A percentile compares a stretch with the other conserved stretches of the same genome.
These are phyloP conservation scores for Cryptococcus sp. DNA, from an alignment of 1,284 basidiomycete genomes.

Conservation along the genomic window DNA sequence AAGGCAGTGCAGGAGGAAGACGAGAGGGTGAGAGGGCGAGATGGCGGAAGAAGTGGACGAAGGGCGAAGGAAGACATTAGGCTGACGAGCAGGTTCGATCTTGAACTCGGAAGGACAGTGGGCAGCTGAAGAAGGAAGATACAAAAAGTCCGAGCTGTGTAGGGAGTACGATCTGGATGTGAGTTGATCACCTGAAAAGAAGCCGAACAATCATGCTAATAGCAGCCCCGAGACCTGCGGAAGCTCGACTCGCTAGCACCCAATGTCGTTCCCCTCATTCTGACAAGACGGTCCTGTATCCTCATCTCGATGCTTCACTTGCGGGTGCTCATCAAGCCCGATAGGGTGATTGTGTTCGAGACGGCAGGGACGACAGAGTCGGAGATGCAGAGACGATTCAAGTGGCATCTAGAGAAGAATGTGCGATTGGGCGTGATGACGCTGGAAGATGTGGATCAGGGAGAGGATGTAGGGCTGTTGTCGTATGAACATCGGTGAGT, in stretches of 20 bases:
- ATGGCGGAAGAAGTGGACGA: too few species aligned
- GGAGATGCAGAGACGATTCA: conserved; percentile 73
- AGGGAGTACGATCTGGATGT: conserved; percentile 82
- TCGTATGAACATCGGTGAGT: conserved; percentile 85
- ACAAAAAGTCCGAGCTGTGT: conserved; percentile 83
- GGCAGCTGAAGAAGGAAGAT: conserved; percentile 81
- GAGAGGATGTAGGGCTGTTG: conserved; percentile 39
- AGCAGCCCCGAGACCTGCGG: conserved; percentile 93
- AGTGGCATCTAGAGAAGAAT: conserved; percentile 77
- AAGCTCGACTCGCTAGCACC: conserved; percentile 94
- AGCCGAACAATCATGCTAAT: conserved; percentile 8
- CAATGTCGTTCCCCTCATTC: conserved; percentile 89
- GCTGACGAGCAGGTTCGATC: conserved; percentile 61
- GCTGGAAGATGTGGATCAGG: conserved; percentile 13
- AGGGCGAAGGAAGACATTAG: background rate
- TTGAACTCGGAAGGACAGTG: conserved; percentile 80
- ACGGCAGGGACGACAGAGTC: conserved; percentile 79
- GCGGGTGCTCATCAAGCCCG: conserved; percentile 87
- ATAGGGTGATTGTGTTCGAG: conserved; percentile 88
- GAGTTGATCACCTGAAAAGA: conserved; percentile 36
- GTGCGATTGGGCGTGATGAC: conserved; percentile 23
- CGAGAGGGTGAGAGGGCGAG: too few species aligned
- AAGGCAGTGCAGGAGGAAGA: too few species aligned
- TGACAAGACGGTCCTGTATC: conserved; percentile 80
- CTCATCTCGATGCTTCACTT: conserved; percentile 93